Conservation (phyloP, 495 filamentous ascomycete genomes). For the Trichoderma gamsii region DNA sequence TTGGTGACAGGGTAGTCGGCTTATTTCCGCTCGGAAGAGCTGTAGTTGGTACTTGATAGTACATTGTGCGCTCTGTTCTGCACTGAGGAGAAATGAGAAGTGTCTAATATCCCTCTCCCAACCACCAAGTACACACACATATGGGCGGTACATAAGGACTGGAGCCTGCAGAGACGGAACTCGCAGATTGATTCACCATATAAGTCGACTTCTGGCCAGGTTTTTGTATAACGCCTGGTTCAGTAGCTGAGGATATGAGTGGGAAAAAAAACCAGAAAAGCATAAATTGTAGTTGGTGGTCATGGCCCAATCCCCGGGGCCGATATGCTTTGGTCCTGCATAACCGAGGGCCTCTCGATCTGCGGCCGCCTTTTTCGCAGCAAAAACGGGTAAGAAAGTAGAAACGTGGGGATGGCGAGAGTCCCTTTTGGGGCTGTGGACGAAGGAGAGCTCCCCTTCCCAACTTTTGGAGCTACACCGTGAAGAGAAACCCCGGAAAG, state of each 20-base stretch:
- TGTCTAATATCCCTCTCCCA: background rate
- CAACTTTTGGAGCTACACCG: slow-evolving; percentile 9
- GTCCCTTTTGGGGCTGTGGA: slow-evolving; percentile 3
- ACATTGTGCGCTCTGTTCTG: background rate
- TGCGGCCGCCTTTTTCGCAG: slow-evolving; percentile 27
- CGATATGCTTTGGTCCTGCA: slow-evolving; percentile 25
- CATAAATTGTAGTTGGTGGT: slow-evolving; percentile 23
- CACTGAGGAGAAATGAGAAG: slow-evolving; percentile 11
- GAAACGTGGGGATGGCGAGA: slow-evolving; percentile 14
- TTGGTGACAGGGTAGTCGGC: background rate
- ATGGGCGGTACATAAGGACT: too few relatives aligned
- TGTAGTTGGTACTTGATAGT: slow-evolving; percentile 5
- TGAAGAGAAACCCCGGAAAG: slow-evolving; percentile 1
- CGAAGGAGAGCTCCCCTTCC: slow-evolving; percentile 3
- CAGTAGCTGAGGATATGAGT: slow-evolving; percentile 15
- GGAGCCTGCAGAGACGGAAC: too few relatives aligned
- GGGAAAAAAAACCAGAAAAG: slow-evolving; percentile 11
- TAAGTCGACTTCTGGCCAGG: background rate
- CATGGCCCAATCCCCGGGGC: slow-evolving; percentile 3
- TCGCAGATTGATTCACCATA: too few relatives aligned
- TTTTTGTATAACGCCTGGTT: background rate
- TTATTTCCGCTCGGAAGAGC: background rate
- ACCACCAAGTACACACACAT: background rate
- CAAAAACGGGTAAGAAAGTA: background rate
- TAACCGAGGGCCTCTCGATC: slow-evolving; percentile 34